phyloP scores from a whole-genome alignment of 495 filamentous ascomycete genomes.

The Friedmanniomyces endolithicus region DNA sequence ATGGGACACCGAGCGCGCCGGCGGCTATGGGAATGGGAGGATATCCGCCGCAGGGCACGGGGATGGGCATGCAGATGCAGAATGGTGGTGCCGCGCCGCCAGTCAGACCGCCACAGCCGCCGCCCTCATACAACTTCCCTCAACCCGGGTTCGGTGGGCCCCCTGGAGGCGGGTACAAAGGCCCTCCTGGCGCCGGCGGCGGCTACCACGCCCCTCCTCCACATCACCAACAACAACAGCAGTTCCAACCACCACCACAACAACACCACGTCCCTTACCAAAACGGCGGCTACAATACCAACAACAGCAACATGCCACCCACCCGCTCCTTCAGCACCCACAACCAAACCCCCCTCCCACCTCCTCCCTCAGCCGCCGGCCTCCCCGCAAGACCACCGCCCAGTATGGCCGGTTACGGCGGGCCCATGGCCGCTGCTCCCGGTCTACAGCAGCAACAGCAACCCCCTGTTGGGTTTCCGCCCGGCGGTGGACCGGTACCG shows the following conservation, averaged over 20 bases:
- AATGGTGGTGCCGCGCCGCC: not conserved
- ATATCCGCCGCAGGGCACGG: not conserved
- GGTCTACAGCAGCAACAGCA: conserved; percentile 2
- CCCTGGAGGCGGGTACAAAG: not conserved
- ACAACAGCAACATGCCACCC: not conserved
- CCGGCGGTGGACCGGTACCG: conserved; percentile 7
- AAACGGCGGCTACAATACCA: not conserved
- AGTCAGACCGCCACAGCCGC: conserved; percentile 8
- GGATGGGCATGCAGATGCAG: conserved; percentile 19
- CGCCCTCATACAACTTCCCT: conserved; percentile 2
- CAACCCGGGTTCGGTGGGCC: not conserved
- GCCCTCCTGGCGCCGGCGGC: not conserved
- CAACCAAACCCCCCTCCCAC: conserved; percentile 6
- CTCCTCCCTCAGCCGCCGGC: conserved; percentile 14
- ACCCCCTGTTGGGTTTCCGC: conserved; percentile 8
- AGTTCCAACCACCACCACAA: conserved; percentile 41
- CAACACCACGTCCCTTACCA: conserved; percentile 17
- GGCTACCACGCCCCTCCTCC: conserved; percentile 31
- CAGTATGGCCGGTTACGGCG: conserved; percentile 19
- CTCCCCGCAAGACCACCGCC: conserved; percentile 18
- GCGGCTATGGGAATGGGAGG: conserved; percentile 24
- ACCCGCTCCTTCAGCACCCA: not conserved
- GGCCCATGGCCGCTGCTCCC: conserved; percentile 13
- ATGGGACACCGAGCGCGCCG: conserved; percentile 36
- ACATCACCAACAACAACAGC: not conserved